phyloP scores from a whole-genome alignment of 148 eudicot species.

The Rhododendron simsii region DNA sequence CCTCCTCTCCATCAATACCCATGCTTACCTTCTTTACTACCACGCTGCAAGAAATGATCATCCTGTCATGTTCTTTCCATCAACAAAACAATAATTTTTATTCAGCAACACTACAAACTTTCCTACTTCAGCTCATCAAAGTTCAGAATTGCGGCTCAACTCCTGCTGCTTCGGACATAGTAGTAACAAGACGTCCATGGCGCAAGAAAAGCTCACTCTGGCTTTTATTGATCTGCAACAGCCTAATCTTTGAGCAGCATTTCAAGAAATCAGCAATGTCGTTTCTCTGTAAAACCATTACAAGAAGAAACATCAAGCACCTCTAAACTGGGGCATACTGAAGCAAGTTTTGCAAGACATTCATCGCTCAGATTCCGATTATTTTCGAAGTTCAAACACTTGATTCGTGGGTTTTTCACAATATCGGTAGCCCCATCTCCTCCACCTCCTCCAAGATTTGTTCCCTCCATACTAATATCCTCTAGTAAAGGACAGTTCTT shows the following conservation, averaged over 20 bases:
- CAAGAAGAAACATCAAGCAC: constrained; percentile 46
- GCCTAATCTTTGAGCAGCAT: constrained; percentile 30
- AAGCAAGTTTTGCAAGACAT: no score
- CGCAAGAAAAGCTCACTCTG: constrained; percentile 35
- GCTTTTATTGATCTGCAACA: constrained; percentile 34
- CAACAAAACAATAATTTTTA: no score
- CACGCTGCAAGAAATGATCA: no score
- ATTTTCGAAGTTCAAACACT: constrained; percentile 28
- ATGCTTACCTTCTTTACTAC: no score
- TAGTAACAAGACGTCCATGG: constrained; percentile 49
- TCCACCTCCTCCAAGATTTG: constrained; percentile 13
- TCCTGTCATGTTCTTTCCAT: no score
- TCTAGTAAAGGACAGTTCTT: constrained; percentile 43
- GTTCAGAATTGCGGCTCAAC: neutral
- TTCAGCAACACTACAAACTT: no score
- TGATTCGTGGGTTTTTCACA: constrained; percentile 27
- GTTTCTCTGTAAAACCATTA: constrained; percentile 28
- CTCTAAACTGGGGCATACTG: constrained; percentile 39
- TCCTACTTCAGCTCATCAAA: neutral
- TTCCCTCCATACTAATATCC: constrained; percentile 42
- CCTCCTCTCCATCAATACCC: no score
- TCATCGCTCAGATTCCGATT: constrained; percentile 26
- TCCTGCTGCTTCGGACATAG: neutral
- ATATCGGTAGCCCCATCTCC: constrained; percentile 17
- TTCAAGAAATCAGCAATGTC: constrained; percentile 44